Percentiles rank a stretch among this genome's conserved stretches.
Evolutionary conservation across 2,329 filamentous ascomycete species (phyloP).

Genomic region (Colletotrichum limetticola): DNA sequence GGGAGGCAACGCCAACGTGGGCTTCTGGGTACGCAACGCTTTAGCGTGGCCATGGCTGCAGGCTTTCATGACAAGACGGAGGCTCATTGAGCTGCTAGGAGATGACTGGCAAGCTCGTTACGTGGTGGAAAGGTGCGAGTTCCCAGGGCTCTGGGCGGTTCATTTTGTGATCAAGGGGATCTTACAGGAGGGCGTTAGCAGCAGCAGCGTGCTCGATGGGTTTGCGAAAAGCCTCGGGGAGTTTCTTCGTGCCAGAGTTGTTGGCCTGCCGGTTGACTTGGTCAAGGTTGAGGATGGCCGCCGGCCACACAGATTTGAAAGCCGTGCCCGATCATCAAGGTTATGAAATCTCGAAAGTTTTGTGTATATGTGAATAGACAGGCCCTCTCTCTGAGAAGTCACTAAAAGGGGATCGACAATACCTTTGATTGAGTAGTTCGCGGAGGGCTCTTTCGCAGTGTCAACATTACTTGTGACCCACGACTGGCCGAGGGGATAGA

Average conservation of each 20-base stretch:
- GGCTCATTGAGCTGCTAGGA: constrained; percentile 52
- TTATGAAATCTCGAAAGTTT: not conserved
- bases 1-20: constrained; percentile 47
- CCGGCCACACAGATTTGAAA: not conserved
- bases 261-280: constrained; percentile 42
- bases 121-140: constrained; percentile 57
- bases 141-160: constrained; percentile 52
- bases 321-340: not conserved
- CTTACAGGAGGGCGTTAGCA: constrained; percentile 57
- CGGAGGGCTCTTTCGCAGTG: not conserved
- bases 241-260: constrained; percentile 50
- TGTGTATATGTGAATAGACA: not conserved
- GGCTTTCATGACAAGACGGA: constrained; percentile 48
- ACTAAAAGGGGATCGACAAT: not conserved
- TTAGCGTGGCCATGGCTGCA: constrained; percentile 54
- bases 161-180: constrained; percentile 59
- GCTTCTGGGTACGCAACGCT: constrained; percentile 48
- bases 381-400: too few relatives aligned
- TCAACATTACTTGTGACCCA: not conserved
- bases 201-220: constrained; percentile 56
- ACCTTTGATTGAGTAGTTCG: too few relatives aligned
- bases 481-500: not conserved
- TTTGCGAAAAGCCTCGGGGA: constrained; percentile 64
- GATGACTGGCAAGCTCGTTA: constrained; percentile 54
- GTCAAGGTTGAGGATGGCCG: constrained; percentile 37